Evolutionary conservation across 1,284 basidiomycete genomes (phyloP), one percentile per base, ranked within the genome.

Genomic region (Fomitopsis schrenkii): DNA sequence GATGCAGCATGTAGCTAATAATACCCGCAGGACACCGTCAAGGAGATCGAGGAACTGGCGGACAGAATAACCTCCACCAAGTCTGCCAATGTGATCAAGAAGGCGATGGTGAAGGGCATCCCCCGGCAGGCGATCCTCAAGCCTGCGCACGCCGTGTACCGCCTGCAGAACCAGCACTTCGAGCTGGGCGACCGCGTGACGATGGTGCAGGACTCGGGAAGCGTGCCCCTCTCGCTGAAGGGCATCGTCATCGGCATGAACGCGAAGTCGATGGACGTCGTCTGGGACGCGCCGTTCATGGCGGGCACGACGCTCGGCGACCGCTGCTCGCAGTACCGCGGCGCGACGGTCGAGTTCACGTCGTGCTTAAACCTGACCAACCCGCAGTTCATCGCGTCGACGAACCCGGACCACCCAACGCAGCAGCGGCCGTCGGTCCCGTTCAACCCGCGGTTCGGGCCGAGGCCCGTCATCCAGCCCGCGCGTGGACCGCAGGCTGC

Each of bases 251-350:
- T 99, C 58, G 95, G 96, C 5, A 78, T 99, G 69, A 91, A 88
- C 68, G 79, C 87, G 12, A 92, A 90, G 70, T 87, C 90, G 10
- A 91, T 99, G 81, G 97, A 99, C 73, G 90, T 99, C n/a, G 85
- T 97, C 0, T 99, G 97, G 90, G 97, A 99, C 74, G 87, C 91
- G 22, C 84, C 95, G 0, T 99, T 98, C 79, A 93, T 99, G 83
- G 89, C 94, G 38, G 97, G 97, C 10, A 84, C 86, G 2, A 97
- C 92, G 0, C 79, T 99, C 5, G 86, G 86, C n/a, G 93, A 93
- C 66, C 80, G 93, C 64, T 97, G 95, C 75, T 94, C 94, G 0
- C 84, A 88, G 65, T 97, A 97, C 74, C 88, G 94, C 14, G 95
- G 95, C 40, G 91, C 90, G 41, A 90, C 88, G 0, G 89, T 96